Conservation (phyloP, 371 early-diverging fungal species). For the Lichtheimia hyalospora region DNA sequence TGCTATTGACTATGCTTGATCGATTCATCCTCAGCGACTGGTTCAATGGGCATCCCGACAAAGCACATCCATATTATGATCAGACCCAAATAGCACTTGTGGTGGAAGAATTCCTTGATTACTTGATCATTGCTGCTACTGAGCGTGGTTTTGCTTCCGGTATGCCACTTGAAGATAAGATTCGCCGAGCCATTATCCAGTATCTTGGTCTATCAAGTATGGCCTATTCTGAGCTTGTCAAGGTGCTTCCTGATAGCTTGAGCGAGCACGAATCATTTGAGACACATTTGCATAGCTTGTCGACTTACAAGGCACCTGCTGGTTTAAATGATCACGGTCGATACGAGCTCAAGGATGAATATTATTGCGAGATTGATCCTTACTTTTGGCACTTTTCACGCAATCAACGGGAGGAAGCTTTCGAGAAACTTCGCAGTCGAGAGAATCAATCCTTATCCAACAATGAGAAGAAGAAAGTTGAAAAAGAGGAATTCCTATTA, state of each 20-base stretch:
- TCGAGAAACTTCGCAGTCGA: conserved; percentile 60
- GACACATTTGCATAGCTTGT: conserved; percentile 66
- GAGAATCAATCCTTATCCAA: conserved; percentile 26
- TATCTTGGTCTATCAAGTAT: conserved; percentile 69
- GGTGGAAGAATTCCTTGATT: conserved; percentile 83
- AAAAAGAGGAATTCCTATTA: conserved; percentile 48
- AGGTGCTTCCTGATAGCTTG: conserved; percentile 81
- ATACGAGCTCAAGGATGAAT: conserved; percentile 88
- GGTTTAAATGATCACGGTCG: conserved; percentile 80
- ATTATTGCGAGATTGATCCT: conserved; percentile 82
- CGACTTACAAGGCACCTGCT: conserved; percentile 84
- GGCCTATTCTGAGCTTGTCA: conserved; percentile 84
- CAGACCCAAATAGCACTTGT: conserved; percentile 65
- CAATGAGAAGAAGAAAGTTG: conserved; percentile 6
- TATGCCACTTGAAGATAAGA: conserved; percentile 67
- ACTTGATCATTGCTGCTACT: conserved; percentile 80
- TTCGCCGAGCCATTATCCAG: conserved; percentile 87
- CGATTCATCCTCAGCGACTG: conserved; percentile 86
- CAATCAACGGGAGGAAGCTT: conserved; percentile 89
- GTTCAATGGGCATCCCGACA: conserved; percentile 67
- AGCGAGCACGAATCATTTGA: conserved; percentile 77
- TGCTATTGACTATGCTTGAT: conserved; percentile 82
- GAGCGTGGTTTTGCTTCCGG: conserved; percentile 79
- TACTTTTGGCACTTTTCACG: conserved; percentile 91
- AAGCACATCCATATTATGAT: conserved; percentile 60